A percentile compares a stretch with the other conserved stretches of the same genome.
Evolutionary conservation across 139 green algal genomes (phyloP).

Genomic region (Asterochloris sp.): DNA sequence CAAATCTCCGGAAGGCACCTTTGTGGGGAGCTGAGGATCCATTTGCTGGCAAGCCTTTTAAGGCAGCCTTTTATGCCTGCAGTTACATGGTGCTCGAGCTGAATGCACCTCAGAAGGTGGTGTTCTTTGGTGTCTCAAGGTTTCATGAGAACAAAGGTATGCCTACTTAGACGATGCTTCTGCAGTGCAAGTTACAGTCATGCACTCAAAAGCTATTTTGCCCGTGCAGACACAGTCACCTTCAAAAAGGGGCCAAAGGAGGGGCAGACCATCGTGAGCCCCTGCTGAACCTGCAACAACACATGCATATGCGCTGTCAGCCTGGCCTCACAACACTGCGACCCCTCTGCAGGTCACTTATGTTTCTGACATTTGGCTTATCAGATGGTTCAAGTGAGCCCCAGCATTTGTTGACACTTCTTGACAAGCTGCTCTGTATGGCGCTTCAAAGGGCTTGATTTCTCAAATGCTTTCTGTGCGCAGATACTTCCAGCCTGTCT

Average conservation of each 20-base stretch:
- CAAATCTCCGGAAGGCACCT: too few species aligned
- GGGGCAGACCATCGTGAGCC: too few species aligned
- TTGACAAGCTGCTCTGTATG: neutral
- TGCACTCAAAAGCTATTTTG: too few species aligned
- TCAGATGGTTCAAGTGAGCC: conserved; percentile 15
- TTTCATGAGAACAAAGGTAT: conserved; percentile 11
- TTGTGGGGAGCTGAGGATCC: too few species aligned
- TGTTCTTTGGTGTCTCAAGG: conserved; percentile 14
- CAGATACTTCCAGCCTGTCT: neutral
- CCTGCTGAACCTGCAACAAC: too few species aligned
- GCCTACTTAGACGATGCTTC: too few species aligned
- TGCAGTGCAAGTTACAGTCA: too few species aligned
- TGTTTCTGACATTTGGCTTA: neutral
- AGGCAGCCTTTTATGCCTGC: neutral
- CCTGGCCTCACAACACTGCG: neutral
- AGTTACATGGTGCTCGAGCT: conserved; percentile 7
- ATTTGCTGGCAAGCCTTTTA: too few species aligned
- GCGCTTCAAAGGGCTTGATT: neutral
- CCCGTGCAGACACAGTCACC: conserved; percentile 2
- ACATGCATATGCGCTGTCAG: too few species aligned
- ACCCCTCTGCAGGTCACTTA: neutral
- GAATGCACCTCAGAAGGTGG: neutral
- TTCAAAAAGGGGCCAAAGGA: neutral
- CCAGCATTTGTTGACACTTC: neutral
- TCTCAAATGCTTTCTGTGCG: neutral